phyloP scores from a whole-genome alignment of 2,329 filamentous ascomycete genomes.

The Clarireedia monteithiana region DNA sequence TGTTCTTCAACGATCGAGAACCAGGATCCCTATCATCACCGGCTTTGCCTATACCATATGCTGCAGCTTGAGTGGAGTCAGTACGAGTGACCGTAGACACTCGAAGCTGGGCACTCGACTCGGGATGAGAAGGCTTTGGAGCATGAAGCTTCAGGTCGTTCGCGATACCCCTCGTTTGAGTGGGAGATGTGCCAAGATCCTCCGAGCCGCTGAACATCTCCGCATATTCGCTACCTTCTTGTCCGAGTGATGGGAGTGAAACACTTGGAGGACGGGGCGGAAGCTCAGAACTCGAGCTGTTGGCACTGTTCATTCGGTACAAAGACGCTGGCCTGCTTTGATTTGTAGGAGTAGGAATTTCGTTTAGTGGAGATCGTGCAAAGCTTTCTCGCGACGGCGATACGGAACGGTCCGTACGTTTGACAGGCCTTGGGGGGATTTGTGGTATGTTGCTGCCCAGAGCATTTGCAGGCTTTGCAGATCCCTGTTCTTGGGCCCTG shows the following conservation, averaged over 20 bases:
- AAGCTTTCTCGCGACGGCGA: slow-evolving; percentile 74
- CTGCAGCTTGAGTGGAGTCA: slow-evolving; percentile 78
- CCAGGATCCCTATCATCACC: slow-evolving; percentile 43
- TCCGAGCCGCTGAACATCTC: slow-evolving; percentile 44
- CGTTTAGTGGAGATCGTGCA: slow-evolving; percentile 80
- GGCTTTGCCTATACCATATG: slow-evolving; percentile 72
- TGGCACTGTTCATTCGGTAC: slow-evolving; percentile 31
- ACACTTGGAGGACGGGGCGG: slow-evolving; percentile 65
- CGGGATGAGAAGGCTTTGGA: slow-evolving; percentile 78
- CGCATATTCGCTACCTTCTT: slow-evolving; percentile 86
- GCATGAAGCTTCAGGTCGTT: slow-evolving; percentile 81
- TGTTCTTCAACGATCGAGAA: slow-evolving; percentile 50
- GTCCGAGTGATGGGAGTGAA: slow-evolving; percentile 71
- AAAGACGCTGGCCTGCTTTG: slow-evolving; percentile 27
- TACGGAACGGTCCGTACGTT: slow-evolving; percentile 61
- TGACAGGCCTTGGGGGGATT: slow-evolving; percentile 68
- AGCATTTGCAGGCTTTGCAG: slow-evolving; percentile 30
- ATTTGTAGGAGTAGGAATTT: slow-evolving; percentile 43
- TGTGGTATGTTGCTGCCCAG: slow-evolving; percentile 48
- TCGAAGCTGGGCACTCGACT: slow-evolving; percentile 72
- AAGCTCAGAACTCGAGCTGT: slow-evolving; percentile 35
- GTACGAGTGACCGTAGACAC: slow-evolving; percentile 82
- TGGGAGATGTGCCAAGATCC: slow-evolving; percentile 45
- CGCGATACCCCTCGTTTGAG: slow-evolving; percentile 70
- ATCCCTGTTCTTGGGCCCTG: slow-evolving; percentile 39